Evolutionary conservation across 768 basidiomycete species (phyloP).

Genomic region (Hypsizygus marmoreus): DNA sequence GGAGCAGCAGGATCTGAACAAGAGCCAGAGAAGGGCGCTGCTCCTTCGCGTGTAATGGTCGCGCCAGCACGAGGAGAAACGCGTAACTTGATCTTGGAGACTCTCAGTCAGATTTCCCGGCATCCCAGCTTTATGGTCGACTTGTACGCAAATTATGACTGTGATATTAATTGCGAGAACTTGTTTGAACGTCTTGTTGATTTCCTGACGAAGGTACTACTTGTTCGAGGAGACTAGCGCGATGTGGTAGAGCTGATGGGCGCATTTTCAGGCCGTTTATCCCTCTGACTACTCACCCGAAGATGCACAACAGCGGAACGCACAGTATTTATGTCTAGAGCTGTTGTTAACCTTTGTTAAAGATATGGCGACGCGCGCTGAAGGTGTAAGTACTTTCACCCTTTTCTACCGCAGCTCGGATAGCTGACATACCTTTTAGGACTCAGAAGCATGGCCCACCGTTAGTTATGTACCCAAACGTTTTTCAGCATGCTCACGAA

Average conservation of each 20-base stretch:
- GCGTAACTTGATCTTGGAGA: conserved; percentile 88
- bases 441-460: conserved; percentile 59
- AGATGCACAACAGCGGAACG: conserved; percentile 70
- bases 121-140: conserved; percentile 95
- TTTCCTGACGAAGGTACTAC: conserved; percentile 82
- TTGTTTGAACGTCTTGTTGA: conserved; percentile 87
- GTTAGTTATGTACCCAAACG: conserved; percentile 39
- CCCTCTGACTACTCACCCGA: conserved; percentile 60
- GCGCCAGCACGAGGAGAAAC: conserved; percentile 85
- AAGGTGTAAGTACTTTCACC: conserved; percentile 37
- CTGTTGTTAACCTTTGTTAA: conserved; percentile 84
- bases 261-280: conserved; percentile 69
- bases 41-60: conserved; percentile 59
- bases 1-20: conserved; percentile 39
- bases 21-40: conserved; percentile 46
- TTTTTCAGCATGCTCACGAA: conserved; percentile 1
- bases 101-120: conserved; percentile 76
- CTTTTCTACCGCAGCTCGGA: conserved; percentile 2
- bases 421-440: conserved; percentile 29
- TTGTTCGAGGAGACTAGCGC: not conserved
- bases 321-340: conserved; percentile 88
- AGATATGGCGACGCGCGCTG: conserved; percentile 75
- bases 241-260: conserved; percentile 1
- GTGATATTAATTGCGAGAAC: conserved; percentile 95
- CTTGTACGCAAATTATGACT: conserved; percentile 95